Base-by-base conservation (phyloP, 306 rosid species). In the Psophocarpus tetragonolobus region DNA sequence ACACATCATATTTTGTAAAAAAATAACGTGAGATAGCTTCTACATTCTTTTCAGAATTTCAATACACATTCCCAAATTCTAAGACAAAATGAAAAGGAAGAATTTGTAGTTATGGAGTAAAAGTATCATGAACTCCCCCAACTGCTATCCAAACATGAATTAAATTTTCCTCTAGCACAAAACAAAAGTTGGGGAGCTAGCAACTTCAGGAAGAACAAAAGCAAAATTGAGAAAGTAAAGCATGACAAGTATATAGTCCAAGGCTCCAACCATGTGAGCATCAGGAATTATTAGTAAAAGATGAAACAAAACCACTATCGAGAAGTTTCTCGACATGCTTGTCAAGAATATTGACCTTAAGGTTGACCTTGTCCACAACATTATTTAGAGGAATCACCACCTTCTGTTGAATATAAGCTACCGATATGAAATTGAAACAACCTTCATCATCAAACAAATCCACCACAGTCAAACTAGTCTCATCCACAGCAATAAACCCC, bases 271-370 rank as follows among this genome's bases (percentile, higher is more conserved):
- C 60, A 26, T 2, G 63, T 13, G 67, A 8, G 38, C 75, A 73
- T 87, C 84, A 92, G 20, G 88, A 66, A n/a, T 72, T 81, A n/a
- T 75, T 81, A 30, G 77, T 79, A n/a, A 88, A 79, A 17, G 90
- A 80, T 0, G 84, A 74, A 12, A 90, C 83, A 77, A 91, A 86
- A 1, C 93, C 92, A 77, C 62, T 75, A 20, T 86, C 74, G 15
- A 96, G 95, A 65, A 95, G 92, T 80, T 97, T 91, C 92, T 95
- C 96, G 26, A 92, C 99, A 57, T 92, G 88, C 82, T 95, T 95
- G 50, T 97, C 98, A 29, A 92, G 85, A 74, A 96, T 90, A 80
- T 96, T 98, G 20, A 90, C 99, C 85, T 96, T 98, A 84, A 92
- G 87, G 68, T 96, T 96, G 24, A 96, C 96, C 81, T 92, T 91